A percentile compares a stretch with the other conserved stretches of the same genome.
phyloP scores from a whole-genome alignment of 1,284 basidiomycete genomes.

The Trametes versicolor region DNA sequence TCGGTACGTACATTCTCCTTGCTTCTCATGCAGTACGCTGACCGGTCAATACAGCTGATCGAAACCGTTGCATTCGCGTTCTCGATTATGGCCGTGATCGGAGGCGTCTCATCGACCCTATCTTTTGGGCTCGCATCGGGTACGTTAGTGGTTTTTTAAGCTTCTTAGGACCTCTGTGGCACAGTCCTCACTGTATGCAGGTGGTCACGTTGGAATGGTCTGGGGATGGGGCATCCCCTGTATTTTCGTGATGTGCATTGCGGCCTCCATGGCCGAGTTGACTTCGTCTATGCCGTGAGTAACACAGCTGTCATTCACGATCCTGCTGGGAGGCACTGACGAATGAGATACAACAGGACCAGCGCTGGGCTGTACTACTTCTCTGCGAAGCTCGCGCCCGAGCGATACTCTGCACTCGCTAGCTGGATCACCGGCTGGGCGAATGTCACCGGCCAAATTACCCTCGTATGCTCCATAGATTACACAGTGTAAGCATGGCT shows the following conservation, averaged over 20 bases:
- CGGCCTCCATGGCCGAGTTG: slow-evolving; percentile 74
- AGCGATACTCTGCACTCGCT: slow-evolving; percentile 64
- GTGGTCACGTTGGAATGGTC: slow-evolving; percentile 79
- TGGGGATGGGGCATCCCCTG: slow-evolving; percentile 82
- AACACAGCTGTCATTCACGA: background rate
- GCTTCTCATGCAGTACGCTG: background rate
- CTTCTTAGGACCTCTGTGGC: too few species aligned
- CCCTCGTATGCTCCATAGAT: slow-evolving; percentile 78
- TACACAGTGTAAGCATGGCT: slow-evolving; percentile 66
- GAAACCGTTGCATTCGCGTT: slow-evolving; percentile 76
- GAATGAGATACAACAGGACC: slow-evolving; percentile 30
- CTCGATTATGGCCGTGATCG: slow-evolving; percentile 78
- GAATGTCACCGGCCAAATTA: slow-evolving; percentile 66
- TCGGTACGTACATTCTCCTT: slow-evolving; percentile 53
- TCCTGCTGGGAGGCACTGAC: background rate
- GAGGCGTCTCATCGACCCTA: slow-evolving; percentile 72
- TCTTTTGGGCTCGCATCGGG: slow-evolving; percentile 69
- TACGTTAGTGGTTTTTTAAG: slow-evolving; percentile 28
- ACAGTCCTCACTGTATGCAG: slow-evolving; percentile 40
- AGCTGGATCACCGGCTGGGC: slow-evolving; percentile 83
- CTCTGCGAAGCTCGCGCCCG: slow-evolving; percentile 74
- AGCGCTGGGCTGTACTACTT: slow-evolving; percentile 78
- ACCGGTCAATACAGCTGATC: slow-evolving; percentile 51
- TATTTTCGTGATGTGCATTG: slow-evolving; percentile 71
- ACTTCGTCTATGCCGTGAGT: slow-evolving; percentile 80